Percentiles rank a stretch among this genome's conserved stretches.
phyloP scores from a whole-genome alignment of 2,329 filamentous ascomycete genomes.

The Ampelomyces quisqualis region DNA sequence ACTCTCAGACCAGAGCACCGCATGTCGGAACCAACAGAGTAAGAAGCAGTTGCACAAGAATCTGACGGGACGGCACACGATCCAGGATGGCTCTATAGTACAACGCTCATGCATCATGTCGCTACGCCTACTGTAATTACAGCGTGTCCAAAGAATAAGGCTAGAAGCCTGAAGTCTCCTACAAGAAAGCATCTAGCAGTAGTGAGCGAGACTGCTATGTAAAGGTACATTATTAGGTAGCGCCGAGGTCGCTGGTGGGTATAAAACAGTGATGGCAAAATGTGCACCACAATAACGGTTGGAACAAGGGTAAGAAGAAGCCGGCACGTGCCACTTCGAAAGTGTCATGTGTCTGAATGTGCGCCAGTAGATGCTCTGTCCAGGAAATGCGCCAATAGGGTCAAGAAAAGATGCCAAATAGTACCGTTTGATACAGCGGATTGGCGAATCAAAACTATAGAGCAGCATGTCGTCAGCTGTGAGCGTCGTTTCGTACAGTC shows the following conservation, averaged over 20 bases:
- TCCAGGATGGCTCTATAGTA: conserved; percentile 35
- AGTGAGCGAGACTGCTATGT: conserved; percentile 2
- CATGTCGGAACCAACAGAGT: conserved; percentile 3
- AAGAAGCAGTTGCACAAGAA: conserved; percentile 9
- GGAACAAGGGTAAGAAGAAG: conserved; percentile 10
- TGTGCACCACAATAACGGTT: conserved; percentile 11
- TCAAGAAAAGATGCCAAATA: conserved; percentile 8
- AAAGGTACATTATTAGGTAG: conserved; percentile 9
- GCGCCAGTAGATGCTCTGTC: conserved; percentile 19
- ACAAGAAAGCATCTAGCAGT: conserved; percentile 1
- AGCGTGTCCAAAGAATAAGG: conserved; percentile 19
- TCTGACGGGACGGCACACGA: conserved; percentile 13
- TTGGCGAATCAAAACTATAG: conserved; percentile 14
- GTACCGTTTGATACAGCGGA: conserved; percentile 4
- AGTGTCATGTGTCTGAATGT: conserved; percentile 11
- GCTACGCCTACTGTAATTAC: conserved; percentile 8
- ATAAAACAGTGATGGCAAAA: conserved; percentile 16
- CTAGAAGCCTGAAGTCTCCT: conserved; percentile 6
- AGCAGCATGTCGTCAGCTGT: conserved; percentile 19
- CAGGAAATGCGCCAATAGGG: conserved; percentile 11
- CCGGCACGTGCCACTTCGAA: conserved; percentile 15
- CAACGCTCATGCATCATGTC: conserved; percentile 15
- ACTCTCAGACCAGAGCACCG: neutral
- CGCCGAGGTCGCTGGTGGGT: conserved; percentile 15
- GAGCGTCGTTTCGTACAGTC: conserved; percentile 10